These are phyloP conservation scores for Termitomyces sp. DNA, from an alignment of 768 basidiomycete genomes.

Conservation along the genomic window DNA sequence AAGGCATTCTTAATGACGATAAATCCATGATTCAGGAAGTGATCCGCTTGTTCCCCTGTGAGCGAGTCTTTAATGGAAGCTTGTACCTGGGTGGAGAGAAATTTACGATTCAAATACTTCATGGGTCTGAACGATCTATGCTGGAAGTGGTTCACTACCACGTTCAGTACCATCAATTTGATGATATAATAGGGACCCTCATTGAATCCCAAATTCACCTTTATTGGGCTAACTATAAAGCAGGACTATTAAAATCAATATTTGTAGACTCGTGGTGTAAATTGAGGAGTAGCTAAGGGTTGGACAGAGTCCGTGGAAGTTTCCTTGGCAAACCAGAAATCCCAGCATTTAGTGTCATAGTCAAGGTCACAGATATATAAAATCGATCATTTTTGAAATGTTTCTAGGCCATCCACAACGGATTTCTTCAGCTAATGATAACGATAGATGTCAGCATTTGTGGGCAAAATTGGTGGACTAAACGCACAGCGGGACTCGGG, in stretches of 20 bases:
- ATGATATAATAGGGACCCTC: not conserved
- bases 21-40: constrained; percentile 53
- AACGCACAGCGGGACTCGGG: constrained; percentile 65
- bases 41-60: constrained; percentile 41
- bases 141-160: not conserved
- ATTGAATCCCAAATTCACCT: not conserved
- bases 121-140: not conserved
- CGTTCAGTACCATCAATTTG: not conserved
- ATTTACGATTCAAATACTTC: constrained; percentile 32
- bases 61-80: not conserved
- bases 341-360: not conserved
- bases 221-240: not conserved
- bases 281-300: not conserved
- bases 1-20: constrained; percentile 49
- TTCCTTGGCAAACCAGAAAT: not conserved
- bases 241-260: not conserved
- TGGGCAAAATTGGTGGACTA: not conserved
- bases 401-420: constrained; percentile 34
- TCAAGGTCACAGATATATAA: not conserved
- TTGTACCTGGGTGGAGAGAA: not conserved
- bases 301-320: not conserved
- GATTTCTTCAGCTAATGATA: constrained; percentile 42
- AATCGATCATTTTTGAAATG: constrained; percentile 21
- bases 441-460: not conserved
- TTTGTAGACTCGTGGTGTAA: not conserved